Conservation (phyloP, 164 flowering plant genomes). For the Stephania yunnanensis region DNA sequence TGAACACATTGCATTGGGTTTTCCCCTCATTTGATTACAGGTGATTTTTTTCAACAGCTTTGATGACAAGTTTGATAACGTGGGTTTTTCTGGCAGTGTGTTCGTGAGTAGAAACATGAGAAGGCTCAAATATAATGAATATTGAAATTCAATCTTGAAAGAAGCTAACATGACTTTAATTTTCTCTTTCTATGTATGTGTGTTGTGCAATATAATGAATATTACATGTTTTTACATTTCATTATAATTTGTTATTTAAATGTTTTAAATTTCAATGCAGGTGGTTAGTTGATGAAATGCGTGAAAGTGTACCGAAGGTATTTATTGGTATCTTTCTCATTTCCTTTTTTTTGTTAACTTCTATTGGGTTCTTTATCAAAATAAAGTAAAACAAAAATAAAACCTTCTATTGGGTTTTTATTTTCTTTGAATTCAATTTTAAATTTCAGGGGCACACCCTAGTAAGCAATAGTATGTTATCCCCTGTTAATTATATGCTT, state of each 20-base stretch:
- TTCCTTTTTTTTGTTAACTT: neutral
- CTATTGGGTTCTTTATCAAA: too few species aligned
- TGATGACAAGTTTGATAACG: neutral
- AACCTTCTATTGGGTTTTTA: too few species aligned
- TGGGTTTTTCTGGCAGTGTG: neutral
- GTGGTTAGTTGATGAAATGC: constrained; percentile 92
- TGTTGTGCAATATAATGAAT: too few species aligned
- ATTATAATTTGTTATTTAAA: neutral
- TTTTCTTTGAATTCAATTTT: neutral
- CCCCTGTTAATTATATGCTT: neutral
- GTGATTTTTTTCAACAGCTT: constrained; percentile 26
- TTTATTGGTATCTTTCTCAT: constrained; percentile 1
- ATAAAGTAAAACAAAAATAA: too few species aligned
- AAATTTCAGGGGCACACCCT: neutral
- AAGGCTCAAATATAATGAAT: neutral
- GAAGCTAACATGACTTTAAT: neutral
- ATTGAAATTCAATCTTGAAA: neutral
- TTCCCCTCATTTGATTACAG: constrained; percentile 95
- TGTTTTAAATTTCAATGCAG: constrained; percentile 30
- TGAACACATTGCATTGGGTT: constrained; percentile 61
- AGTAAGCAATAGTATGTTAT: neutral
- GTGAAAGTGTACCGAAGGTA: constrained; percentile 90
- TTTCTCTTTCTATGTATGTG: too few species aligned
- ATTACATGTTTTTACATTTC: neutral
- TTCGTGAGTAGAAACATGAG: neutral